Percentiles rank a stretch among this genome's conserved stretches.
Conservation (phyloP, 768 basidiomycete species). For the Gloeophyllum trabeum region DNA sequence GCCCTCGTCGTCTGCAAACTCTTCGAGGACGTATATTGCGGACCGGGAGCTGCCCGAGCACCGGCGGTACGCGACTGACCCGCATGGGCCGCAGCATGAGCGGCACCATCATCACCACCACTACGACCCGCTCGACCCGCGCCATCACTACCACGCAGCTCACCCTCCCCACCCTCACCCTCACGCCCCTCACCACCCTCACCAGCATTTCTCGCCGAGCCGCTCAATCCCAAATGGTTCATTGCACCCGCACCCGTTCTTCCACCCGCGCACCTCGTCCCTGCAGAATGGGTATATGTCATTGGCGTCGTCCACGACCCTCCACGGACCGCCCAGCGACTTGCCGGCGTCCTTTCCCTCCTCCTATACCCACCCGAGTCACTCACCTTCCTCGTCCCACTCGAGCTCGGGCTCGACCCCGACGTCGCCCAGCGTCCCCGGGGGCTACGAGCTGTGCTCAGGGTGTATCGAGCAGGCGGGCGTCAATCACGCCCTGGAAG, state of each 20-base stretch:
- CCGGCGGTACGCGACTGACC: too few species aligned
- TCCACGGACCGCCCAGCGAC: too few species aligned
- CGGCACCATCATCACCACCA: too few species aligned
- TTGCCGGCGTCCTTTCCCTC: not conserved
- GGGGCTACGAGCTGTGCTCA: slow-evolving; percentile 79
- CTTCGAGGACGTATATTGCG: not conserved
- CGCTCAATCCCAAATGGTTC: slow-evolving; percentile 4
- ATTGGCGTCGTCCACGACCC: too few species aligned
- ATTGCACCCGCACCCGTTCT: too few species aligned
- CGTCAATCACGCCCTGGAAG: slow-evolving; percentile 64
- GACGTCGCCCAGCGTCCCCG: slow-evolving; percentile 1
- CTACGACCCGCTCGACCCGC: not conserved
- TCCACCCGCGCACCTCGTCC: too few species aligned
- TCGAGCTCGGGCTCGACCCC: slow-evolving; percentile 10
- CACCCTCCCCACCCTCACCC: slow-evolving; percentile 12
- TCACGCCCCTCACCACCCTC: slow-evolving; percentile 12
- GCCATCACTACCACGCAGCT: slow-evolving; percentile 2
- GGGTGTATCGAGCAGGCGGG: slow-evolving; percentile 72
- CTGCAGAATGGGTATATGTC: too few species aligned
- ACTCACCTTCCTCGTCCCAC: slow-evolving; percentile 6
- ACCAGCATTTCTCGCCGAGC: slow-evolving; percentile 5
- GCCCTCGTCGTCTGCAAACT: slow-evolving; percentile 10
- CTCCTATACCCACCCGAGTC: not conserved
- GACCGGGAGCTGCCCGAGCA: slow-evolving; percentile 6
- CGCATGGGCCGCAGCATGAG: too few species aligned